Conservation (phyloP, 1,284 basidiomycete genomes). For the Coniophora puteana region DNA sequence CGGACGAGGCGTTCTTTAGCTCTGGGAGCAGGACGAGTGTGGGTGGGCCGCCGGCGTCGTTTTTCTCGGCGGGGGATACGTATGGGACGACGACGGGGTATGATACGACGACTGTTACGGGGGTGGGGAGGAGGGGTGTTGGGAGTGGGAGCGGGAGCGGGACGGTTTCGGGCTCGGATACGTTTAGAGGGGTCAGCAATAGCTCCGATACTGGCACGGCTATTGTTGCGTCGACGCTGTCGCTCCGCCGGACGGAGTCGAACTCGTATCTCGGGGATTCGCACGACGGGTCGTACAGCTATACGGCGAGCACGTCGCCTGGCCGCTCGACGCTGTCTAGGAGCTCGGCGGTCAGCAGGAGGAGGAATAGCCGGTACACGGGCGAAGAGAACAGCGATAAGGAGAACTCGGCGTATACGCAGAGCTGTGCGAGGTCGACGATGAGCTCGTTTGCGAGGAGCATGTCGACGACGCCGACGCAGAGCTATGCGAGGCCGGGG, state of each 20-base stretch:
- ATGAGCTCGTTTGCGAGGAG: no score
- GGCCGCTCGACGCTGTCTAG: slow-evolving; percentile 44
- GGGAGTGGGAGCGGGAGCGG: no score
- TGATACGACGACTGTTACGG: slow-evolving; percentile 25
- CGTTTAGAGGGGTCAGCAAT: no score
- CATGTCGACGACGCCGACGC: slow-evolving; percentile 16
- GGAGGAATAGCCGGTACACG: slow-evolving; percentile 24
- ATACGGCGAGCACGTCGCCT: slow-evolving; percentile 27
- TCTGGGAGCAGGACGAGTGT: slow-evolving; percentile 37
- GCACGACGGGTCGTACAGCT: slow-evolving; percentile 37
- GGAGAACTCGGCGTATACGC: slow-evolving; percentile 11
- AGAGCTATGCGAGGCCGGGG: slow-evolving; percentile 36
- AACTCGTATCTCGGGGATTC: slow-evolving; percentile 58
- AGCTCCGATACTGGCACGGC: no score
- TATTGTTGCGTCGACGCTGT: slow-evolving; percentile 49
- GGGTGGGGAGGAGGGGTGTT: slow-evolving; percentile 9
- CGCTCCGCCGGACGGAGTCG: slow-evolving; percentile 50
- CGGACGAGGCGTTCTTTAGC: slow-evolving; percentile 60
- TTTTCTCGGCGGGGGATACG: slow-evolving; percentile 18
- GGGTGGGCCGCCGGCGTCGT: slow-evolving; percentile 31
- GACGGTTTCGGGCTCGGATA: slow-evolving; percentile 34
- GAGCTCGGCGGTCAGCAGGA: slow-evolving; percentile 53
- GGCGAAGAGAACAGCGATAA: no score
- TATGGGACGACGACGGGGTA: slow-evolving; percentile 16
- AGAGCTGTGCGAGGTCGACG: slow-evolving; percentile 22